These are phyloP conservation scores for Debaryomyces maramus DNA, from an alignment of 805 yeast genomes.

Conservation along the genomic window DNA sequence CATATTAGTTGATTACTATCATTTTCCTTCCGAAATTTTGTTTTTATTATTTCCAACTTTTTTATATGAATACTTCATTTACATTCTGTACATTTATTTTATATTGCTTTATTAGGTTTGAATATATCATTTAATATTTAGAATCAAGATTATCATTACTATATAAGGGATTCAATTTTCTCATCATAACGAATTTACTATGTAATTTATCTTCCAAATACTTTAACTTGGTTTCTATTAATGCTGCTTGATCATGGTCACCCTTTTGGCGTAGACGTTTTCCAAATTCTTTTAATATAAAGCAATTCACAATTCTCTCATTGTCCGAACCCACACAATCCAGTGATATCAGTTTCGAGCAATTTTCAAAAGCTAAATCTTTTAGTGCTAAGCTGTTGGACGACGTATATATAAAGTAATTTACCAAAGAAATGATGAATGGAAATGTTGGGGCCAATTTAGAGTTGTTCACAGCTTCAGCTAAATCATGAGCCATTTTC, in stretches of 20 bases:
- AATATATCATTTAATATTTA: conserved; percentile 2
- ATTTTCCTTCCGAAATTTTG: neutral
- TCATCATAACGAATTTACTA: conserved; percentile 10
- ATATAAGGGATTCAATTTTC: no score
- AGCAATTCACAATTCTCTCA: conserved; percentile 19
- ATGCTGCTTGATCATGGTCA: conserved; percentile 16
- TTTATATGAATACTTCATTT: conserved; percentile 3
- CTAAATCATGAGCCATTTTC: neutral
- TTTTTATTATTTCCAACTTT: conserved; percentile 1
- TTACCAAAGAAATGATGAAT: conserved; percentile 17
- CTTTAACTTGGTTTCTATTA: conserved; percentile 13
- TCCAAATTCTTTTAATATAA: conserved; percentile 18
- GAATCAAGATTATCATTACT: neutral
- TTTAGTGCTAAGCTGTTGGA: conserved; percentile 15
- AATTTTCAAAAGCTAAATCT: conserved; percentile 14
- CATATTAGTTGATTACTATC: conserved; percentile 3
- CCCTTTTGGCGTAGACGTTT: conserved; percentile 15
- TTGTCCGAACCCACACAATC: conserved; percentile 16
- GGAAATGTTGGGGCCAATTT: conserved; percentile 8
- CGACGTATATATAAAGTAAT: conserved; percentile 14
- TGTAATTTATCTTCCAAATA: conserved; percentile 6
- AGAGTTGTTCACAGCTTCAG: neutral
- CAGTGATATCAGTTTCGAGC: conserved; percentile 13
- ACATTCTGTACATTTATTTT: conserved; percentile 8
- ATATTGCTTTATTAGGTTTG: conserved; percentile 2